A percentile compares a stretch with the other conserved stretches of the same genome.
Evolutionary conservation across 2,329 filamentous ascomycete genomes (phyloP).

Genomic region (Elsinoe arachidis): DNA sequence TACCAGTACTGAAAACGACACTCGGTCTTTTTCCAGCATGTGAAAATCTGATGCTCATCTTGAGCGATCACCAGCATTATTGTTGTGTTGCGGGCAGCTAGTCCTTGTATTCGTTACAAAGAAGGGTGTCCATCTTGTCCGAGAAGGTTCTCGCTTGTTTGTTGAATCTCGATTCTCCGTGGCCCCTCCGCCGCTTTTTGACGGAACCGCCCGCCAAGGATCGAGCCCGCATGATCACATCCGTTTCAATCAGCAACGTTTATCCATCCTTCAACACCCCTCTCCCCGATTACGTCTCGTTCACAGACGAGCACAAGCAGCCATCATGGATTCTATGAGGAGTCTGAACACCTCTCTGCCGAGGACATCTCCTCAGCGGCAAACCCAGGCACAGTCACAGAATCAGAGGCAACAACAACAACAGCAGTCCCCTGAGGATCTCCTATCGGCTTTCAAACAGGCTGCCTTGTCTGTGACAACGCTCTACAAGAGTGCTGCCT

Average conservation of each 20-base stretch:
- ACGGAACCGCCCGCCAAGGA: constrained; percentile 9
- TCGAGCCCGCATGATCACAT: constrained; percentile 9
- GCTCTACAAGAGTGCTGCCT: constrained; percentile 84
- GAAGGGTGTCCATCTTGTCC: background rate
- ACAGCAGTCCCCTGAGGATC: constrained; percentile 34
- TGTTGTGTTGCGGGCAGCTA: too few relatives aligned
- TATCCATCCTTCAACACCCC: constrained; percentile 1
- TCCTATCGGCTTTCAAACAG: constrained; percentile 83
- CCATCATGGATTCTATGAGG: constrained; percentile 55
- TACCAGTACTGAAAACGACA: background rate
- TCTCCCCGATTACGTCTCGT: background rate
- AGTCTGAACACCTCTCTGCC: constrained; percentile 55
- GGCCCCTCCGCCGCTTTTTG: background rate
- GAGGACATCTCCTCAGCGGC: constrained; percentile 35
- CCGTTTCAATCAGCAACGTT: constrained; percentile 2
- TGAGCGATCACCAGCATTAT: too few relatives aligned
- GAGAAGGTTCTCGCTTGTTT: constrained; percentile 5
- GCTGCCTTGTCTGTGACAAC: constrained; percentile 92
- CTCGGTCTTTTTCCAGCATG: background rate
- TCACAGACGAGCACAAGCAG: background rate
- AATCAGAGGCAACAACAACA: constrained; percentile 17
- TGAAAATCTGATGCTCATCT: background rate
- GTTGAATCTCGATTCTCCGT: background rate
- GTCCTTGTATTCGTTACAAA: background rate
- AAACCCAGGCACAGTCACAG: constrained; percentile 25